Base-by-base conservation (phyloP, 2,329 filamentous ascomycete genomes). In the Thelonectria discophora region DNA sequence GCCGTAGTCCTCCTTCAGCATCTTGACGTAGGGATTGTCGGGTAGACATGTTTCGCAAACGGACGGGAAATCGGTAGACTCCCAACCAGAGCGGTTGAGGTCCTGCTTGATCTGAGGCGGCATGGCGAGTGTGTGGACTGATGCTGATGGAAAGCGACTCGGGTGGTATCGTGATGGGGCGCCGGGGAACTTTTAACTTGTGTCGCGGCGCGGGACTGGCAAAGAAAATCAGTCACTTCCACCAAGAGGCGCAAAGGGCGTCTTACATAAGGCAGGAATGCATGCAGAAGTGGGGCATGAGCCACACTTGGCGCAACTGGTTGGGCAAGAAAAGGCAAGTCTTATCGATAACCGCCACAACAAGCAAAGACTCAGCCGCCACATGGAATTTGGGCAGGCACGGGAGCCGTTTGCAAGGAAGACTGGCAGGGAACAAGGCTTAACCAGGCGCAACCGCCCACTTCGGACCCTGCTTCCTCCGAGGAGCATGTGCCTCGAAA, bases 11-110 rank as follows among this genome's bases (percentile, higher is more conserved):
- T 98, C 93, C 79, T 99, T 99, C 63, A 99, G 84, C 94, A 99
- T 98, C 79, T 98, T 95, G 45, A 99, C 95, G 74, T 97, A 99
- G 2, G 94, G 94, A 72, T 98, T 98, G 64, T 97, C 94, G 15
- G 94, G 94, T 2, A 99, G 86, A 76, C 95, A 99, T 74, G 89
- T 93, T 79, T 99, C 95, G 82, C 88, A 95, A 34, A 95, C 90
- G 3, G 91, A 94, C 9, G 92, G 92, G 73, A 95, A 93, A 77
- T 95, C 92, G 50, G 92, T 95, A 32, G 93, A 91, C 79, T 99
- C 95, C 93, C 94, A 97, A 62, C 95, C 95, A 17, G 93, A 95
- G 55, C 95, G 88, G 80, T 98, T 97, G 48, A 97, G 85, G 75
- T 97, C 94, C 76, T 96, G 91, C 78, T 98, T 97, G 76, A 97